Conservation (phyloP, 2,329 filamentous ascomycete genomes). For the Xylariaceae sp. region DNA sequence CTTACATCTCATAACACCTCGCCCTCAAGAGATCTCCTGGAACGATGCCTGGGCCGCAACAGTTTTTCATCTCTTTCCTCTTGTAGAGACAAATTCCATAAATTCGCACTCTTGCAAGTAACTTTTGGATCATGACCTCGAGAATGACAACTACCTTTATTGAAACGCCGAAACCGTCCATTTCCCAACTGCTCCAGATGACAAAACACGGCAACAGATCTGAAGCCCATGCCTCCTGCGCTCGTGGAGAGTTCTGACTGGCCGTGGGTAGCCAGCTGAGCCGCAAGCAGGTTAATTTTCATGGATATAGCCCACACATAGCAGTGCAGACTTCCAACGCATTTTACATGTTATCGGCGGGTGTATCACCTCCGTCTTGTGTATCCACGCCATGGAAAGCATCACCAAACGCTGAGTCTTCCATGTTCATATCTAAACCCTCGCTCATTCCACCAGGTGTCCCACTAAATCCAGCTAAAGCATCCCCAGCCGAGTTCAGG, state of each 20-base stretch:
- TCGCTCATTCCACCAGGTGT: constrained; percentile 62
- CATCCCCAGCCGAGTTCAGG: constrained; percentile 75
- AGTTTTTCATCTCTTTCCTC: not conserved
- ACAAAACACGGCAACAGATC: not conserved
- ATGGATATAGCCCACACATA: not conserved
- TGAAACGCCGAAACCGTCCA: constrained; percentile 19
- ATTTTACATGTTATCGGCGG: constrained; percentile 39
- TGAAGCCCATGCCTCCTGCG: not conserved
- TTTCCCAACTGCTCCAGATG: constrained; percentile 1
- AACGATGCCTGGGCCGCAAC: not conserved
- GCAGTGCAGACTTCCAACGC: not conserved
- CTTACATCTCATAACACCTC: not conserved
- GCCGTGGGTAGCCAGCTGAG: not conserved
- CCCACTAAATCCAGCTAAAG: constrained; percentile 68
- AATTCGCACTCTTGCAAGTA: not conserved
- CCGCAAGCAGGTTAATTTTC: not conserved
- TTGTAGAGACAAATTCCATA: not conserved
- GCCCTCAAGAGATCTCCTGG: no score
- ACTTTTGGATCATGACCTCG: not conserved
- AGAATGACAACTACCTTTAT: constrained; percentile 1
- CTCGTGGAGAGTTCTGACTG: not conserved
- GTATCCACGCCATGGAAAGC: constrained; percentile 73
- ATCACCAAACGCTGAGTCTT: constrained; percentile 83
- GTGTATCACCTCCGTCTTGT: constrained; percentile 37
- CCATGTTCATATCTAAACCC: constrained; percentile 66